Evolutionary conservation across 768 basidiomycete species (phyloP).

Genomic region (Hemileccinum rubropunctum): DNA sequence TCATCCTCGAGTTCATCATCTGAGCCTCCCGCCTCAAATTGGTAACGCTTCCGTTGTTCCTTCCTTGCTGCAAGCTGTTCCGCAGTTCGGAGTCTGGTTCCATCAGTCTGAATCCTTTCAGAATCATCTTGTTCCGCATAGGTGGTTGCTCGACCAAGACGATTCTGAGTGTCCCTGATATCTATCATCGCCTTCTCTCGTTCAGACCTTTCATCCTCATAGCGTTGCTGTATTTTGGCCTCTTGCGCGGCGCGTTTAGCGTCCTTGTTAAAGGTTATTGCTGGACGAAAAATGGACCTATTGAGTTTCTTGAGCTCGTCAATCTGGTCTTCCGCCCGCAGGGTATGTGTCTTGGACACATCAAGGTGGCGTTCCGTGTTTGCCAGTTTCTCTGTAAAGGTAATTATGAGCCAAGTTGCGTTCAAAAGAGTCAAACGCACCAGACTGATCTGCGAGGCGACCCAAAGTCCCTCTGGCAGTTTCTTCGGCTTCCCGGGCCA

Average conservation of each 20-base stretch:
- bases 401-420: not conserved
- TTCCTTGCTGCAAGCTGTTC: slow-evolving; percentile 55
- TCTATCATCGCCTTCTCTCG: slow-evolving; percentile 85
- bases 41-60: slow-evolving; percentile 78
- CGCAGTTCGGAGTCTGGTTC: slow-evolving; percentile 43
- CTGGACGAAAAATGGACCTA: slow-evolving; percentile 91
- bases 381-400: slow-evolving; percentile 68
- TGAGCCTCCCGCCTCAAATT: slow-evolving; percentile 86
- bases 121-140: slow-evolving; percentile 54
- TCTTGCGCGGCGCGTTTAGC: slow-evolving; percentile 86
- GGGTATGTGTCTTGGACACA: slow-evolving; percentile 82
- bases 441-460: slow-evolving; percentile 90
- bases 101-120: slow-evolving; percentile 32
- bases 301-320: slow-evolving; percentile 94
- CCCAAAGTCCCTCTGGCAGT: slow-evolving; percentile 82
- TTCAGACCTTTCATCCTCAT: slow-evolving; percentile 81
- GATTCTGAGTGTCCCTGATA: slow-evolving; percentile 82
- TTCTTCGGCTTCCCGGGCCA: slow-evolving; percentile 96
- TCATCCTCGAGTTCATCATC: slow-evolving; percentile 97
- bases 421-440: slow-evolving; percentile 41
- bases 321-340: slow-evolving; percentile 89
- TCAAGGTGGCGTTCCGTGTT: slow-evolving; percentile 96
- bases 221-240: slow-evolving; percentile 77
- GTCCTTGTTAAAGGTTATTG: slow-evolving; percentile 90
- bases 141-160: slow-evolving; percentile 70